Conservation (phyloP, 345 rosid genomes). For the Moricandia moricandioides region DNA sequence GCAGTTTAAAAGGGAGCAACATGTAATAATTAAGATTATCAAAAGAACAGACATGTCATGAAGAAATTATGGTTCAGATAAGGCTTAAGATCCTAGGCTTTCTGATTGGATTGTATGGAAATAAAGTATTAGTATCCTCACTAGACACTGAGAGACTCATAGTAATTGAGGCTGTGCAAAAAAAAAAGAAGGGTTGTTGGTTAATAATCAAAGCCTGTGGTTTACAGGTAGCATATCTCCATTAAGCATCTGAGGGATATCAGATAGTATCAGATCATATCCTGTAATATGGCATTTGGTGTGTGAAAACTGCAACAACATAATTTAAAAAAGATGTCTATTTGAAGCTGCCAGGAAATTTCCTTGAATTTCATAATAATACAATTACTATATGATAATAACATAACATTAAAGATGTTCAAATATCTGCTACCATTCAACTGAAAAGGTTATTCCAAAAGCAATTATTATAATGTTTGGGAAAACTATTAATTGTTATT, state of each 20-base stretch:
- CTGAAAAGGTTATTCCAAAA: neutral
- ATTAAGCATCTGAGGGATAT: constrained; percentile 1
- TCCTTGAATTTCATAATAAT: neutral
- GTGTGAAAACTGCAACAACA: neutral
- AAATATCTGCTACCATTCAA: neutral
- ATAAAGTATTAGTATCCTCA: neutral
- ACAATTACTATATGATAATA: neutral
- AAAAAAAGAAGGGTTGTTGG: constrained; percentile 12
- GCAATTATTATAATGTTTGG: constrained; percentile 1
- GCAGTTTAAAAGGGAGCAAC: constrained; percentile 14
- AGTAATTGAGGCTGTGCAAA: constrained; percentile 13
- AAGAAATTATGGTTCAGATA: constrained; percentile 20
- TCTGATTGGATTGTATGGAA: constrained; percentile 22
- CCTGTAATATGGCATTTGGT: neutral
- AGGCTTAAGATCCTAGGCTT: constrained; percentile 18
- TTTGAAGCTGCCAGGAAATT: neutral
- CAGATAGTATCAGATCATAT: neutral
- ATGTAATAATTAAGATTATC: constrained; percentile 30
- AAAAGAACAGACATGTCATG: constrained; percentile 15
- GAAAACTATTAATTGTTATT: neutral
- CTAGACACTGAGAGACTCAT: neutral
- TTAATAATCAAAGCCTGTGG: constrained; percentile 17
- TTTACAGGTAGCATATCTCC: constrained; percentile 13
- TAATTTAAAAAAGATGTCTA: neutral
- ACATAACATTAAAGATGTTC: neutral